phyloP scores from a whole-genome alignment of 2,329 filamentous ascomycete species.

The Microdochium paspali region DNA sequence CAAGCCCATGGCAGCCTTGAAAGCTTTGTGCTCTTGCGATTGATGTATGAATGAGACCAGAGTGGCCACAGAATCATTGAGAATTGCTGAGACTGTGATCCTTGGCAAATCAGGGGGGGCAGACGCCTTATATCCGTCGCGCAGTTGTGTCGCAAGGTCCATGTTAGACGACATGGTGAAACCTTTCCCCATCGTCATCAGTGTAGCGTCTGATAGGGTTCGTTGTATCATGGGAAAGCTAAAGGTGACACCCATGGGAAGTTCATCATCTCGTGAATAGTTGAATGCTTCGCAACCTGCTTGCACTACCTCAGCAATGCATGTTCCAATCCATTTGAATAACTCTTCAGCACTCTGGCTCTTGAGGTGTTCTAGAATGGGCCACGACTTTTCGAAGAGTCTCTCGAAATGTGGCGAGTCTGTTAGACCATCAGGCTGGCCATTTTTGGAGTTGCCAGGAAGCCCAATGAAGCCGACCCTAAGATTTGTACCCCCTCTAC shows the following conservation, averaged over 20 bases:
- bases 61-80: slow-evolving; percentile 75
- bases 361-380: slow-evolving; percentile 65
- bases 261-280: slow-evolving; percentile 30
- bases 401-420: slow-evolving; percentile 36
- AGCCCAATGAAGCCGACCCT: slow-evolving; percentile 60
- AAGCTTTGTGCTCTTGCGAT: slow-evolving; percentile 49
- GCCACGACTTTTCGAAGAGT: slow-evolving; percentile 61
- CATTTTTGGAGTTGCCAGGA: slow-evolving; percentile 24
- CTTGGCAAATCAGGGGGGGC: slow-evolving; percentile 42
- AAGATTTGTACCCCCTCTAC: slow-evolving; percentile 58
- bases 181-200: slow-evolving; percentile 64
- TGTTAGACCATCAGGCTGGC: too few relatives aligned
- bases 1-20: slow-evolving; percentile 66
- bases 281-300: slow-evolving; percentile 38
- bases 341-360: slow-evolving; percentile 65
- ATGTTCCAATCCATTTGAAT: slow-evolving; percentile 73
- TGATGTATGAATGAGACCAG: slow-evolving; percentile 69
- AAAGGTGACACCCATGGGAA: slow-evolving; percentile 61
- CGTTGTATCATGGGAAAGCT: slow-evolving; percentile 62
- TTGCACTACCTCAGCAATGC: slow-evolving; percentile 63
- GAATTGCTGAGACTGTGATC: slow-evolving; percentile 65
- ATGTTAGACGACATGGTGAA: slow-evolving; percentile 53
- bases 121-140: slow-evolving; percentile 47
- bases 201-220: slow-evolving; percentile 49
- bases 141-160: slow-evolving; percentile 50